A percentile compares a stretch with the other conserved stretches of the same genome.
phyloP scores from a whole-genome alignment of 148 eudicot species.

The Vaccinium vitisidaea region DNA sequence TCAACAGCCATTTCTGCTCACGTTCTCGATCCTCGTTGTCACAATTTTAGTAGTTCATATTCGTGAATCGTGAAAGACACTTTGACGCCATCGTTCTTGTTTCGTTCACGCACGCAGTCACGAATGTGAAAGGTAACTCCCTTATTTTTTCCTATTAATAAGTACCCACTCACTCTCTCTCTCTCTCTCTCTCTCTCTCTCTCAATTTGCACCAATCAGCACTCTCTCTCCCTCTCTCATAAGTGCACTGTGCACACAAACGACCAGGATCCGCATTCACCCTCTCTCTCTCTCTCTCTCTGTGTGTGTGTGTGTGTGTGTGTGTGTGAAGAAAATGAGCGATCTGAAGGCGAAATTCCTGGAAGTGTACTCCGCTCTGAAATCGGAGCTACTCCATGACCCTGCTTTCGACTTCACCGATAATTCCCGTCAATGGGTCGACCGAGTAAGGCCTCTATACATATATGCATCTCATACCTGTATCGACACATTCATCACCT shows the following conservation, averaged over 20 bases:
- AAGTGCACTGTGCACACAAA: background rate
- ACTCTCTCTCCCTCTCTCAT: background rate
- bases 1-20: too few relatives aligned
- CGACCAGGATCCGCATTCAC: background rate
- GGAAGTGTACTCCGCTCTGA: conserved; percentile 52
- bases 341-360: conserved; percentile 62
- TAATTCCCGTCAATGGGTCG: conserved; percentile 34
- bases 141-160: background rate
- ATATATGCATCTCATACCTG: background rate
- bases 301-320: too few relatives aligned
- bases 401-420: conserved; percentile 74
- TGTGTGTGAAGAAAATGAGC: conserved; percentile 9
- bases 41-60: too few relatives aligned
- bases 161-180: background rate
- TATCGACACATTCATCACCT: background rate
- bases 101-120: too few relatives aligned
- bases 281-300: background rate
- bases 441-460: background rate
- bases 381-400: conserved; percentile 72
- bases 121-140: background rate
- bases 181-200: background rate
- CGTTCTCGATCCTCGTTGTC: too few relatives aligned
- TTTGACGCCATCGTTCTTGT: too few relatives aligned
- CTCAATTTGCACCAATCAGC: background rate
- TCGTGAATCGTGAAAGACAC: too few relatives aligned